Conservation (phyloP, 495 filamentous ascomycete genomes). For the Neurospora sp. region DNA sequence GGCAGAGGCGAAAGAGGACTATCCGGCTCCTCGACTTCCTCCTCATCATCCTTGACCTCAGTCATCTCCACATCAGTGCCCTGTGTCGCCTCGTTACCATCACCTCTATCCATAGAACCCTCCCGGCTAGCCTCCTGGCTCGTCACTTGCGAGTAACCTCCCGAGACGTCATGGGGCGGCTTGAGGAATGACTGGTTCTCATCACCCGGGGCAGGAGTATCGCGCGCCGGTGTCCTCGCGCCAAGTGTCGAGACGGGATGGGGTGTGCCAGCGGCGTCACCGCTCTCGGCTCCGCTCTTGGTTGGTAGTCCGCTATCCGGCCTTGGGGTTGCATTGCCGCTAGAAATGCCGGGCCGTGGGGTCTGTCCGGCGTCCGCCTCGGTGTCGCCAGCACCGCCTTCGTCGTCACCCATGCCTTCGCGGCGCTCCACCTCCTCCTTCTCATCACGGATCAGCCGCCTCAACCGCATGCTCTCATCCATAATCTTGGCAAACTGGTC, state of each 20-base stretch:
- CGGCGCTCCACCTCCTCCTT: conserved; percentile 73
- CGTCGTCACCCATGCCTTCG: conserved; percentile 76
- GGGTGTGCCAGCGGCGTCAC: conserved; percentile 35
- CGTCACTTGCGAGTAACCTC: conserved; percentile 33
- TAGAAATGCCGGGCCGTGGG: conserved; percentile 29
- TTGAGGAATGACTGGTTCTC: conserved; percentile 24
- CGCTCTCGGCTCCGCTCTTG: conserved; percentile 27
- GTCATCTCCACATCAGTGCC: conserved; percentile 13
- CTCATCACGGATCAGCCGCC: conserved; percentile 82
- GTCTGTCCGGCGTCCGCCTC: conserved; percentile 24
- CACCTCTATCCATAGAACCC: conserved; percentile 6
- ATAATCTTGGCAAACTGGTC: conserved; percentile 87
- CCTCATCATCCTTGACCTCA: conserved; percentile 47
- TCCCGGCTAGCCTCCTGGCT: conserved; percentile 30
- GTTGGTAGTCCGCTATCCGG: conserved; percentile 28
- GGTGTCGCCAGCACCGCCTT: conserved; percentile 50
- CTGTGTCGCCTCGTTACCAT: conserved; percentile 36
- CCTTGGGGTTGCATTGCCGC: conserved; percentile 27
- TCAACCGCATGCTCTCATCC: conserved; percentile 77
- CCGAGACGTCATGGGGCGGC: conserved; percentile 33
- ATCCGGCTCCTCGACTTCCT: conserved; percentile 48
- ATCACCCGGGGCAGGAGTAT: conserved; percentile 27
- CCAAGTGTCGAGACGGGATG: conserved; percentile 37
- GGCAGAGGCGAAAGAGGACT: conserved; percentile 22
- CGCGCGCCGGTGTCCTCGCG: conserved; percentile 57